A percentile compares a stretch with the other conserved stretches of the same genome.
phyloP scores from a whole-genome alignment of 768 basidiomycete genomes.

The Podaxis sp. region DNA sequence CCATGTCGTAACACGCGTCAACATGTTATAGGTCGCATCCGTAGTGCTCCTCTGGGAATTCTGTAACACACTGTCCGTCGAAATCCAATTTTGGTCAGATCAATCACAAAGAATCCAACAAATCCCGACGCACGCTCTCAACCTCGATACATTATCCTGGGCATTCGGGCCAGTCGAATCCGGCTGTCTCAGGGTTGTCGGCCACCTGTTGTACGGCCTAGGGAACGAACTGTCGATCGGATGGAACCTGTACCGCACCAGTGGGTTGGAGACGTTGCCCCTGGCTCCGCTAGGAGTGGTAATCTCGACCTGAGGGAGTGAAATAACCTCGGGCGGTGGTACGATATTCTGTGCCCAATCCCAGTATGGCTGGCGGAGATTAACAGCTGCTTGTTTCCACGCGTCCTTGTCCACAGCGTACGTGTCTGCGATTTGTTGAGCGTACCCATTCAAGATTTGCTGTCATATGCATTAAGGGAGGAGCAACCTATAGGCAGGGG shows the following conservation, averaged over 20 bases:
- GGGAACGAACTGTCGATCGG: slow-evolving; percentile 29
- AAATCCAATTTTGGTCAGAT: not conserved
- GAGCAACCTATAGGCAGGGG: not conserved
- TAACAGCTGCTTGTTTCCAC: slow-evolving; percentile 33
- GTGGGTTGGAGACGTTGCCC: slow-evolving; percentile 30
- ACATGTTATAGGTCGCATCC: slow-evolving; percentile 29
- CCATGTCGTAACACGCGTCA: slow-evolving; percentile 35
- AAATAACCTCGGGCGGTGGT: slow-evolving; percentile 39
- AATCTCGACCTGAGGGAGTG: slow-evolving; percentile 26
- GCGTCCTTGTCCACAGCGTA: slow-evolving; percentile 29
- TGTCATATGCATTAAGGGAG: slow-evolving; percentile 19
- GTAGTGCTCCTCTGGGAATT: slow-evolving; percentile 24
- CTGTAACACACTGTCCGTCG: slow-evolving; percentile 19
- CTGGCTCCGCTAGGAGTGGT: slow-evolving; percentile 27
- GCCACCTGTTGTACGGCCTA: slow-evolving; percentile 29
- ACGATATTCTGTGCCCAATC: slow-evolving; percentile 45
- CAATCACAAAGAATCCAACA: not conserved
- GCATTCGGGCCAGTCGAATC: slow-evolving; percentile 24
- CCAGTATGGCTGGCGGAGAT: slow-evolving; percentile 47
- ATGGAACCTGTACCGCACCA: slow-evolving; percentile 33
- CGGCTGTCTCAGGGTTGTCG: slow-evolving; percentile 36
- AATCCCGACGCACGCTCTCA: slow-evolving; percentile 25
- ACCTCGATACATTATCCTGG: slow-evolving; percentile 29
- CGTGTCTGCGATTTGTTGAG: slow-evolving; percentile 37
- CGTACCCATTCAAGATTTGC: slow-evolving; percentile 47